These are phyloP conservation scores for Aspergillus nomiae DNA, from an alignment of 2,329 filamentous ascomycete genomes.

Conservation along the genomic window DNA sequence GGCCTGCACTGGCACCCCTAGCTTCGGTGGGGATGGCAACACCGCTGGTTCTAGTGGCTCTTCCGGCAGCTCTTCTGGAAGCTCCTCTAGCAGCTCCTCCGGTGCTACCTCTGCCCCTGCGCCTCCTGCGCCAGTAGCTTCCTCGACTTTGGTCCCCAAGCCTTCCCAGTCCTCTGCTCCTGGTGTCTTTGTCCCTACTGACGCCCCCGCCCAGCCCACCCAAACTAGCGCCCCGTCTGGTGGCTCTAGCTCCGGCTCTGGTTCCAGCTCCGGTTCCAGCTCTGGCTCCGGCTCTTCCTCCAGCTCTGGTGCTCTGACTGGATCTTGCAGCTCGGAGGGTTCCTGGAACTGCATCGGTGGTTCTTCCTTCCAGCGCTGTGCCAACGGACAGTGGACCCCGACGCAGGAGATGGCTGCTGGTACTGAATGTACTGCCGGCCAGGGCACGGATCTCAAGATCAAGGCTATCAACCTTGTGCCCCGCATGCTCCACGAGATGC, in stretches of 20 bases:
- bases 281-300: constrained; percentile 24
- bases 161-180: constrained; percentile 4
- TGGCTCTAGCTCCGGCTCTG: too few relatives aligned
- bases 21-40: constrained; percentile 33
- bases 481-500: constrained; percentile 29
- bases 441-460: constrained; percentile 28
- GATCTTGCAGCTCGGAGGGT: constrained; percentile 57
- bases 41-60: constrained; percentile 24
- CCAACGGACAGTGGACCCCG: constrained; percentile 58
- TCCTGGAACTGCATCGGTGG: constrained; percentile 62
- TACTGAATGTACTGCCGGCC: constrained; percentile 53
- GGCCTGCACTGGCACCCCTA: constrained; percentile 34
- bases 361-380: constrained; percentile 63
- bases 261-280: constrained; percentile 17
- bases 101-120: not conserved
- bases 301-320: constrained; percentile 39
- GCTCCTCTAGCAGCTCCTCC: not conserved
- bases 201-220: not conserved
- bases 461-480: constrained; percentile 25
- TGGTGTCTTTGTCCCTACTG: not conserved
- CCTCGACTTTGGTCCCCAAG: constrained; percentile 1
- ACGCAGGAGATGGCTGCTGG: constrained; percentile 55
- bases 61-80: constrained; percentile 17
- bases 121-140: not conserved
- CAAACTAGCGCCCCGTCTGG: constrained; percentile 1